phyloP scores from a whole-genome alignment of 305 asterid species.

The Fraxinus velutina region DNA sequence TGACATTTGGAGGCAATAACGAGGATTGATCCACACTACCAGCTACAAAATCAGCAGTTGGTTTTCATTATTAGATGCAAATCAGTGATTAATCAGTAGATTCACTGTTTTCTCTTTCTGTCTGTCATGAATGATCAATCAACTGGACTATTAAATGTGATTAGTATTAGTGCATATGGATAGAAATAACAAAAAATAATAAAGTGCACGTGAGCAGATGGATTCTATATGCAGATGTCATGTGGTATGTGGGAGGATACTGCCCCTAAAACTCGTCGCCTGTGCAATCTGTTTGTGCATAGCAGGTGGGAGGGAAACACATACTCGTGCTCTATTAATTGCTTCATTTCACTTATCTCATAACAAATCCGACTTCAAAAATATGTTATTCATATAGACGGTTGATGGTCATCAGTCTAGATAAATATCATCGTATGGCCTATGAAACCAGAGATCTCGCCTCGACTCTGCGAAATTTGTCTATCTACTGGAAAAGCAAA shows the following conservation, averaged over 20 bases:
- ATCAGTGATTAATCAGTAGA: not conserved
- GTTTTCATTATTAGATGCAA: not conserved
- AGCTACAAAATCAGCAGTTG: not conserved
- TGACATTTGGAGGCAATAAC: not conserved
- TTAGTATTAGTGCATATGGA: not conserved
- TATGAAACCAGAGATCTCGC: not conserved
- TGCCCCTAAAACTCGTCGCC: not conserved
- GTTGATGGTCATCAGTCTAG: not conserved
- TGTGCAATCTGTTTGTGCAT: not conserved
- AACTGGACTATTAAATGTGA: not conserved
- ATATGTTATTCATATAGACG: not conserved
- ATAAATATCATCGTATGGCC: not conserved
- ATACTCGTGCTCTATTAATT: not conserved
- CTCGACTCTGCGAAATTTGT: not conserved
- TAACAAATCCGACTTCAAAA: not conserved
- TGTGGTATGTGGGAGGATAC: constrained; percentile 7
- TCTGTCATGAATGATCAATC: not conserved
- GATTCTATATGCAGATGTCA: constrained; percentile 25
- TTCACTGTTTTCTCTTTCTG: not conserved
- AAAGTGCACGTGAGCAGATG: constrained; percentile 29
- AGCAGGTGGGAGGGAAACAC: not conserved
- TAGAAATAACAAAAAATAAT: not conserved
- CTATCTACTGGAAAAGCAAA: not conserved
- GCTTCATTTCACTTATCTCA: not conserved
- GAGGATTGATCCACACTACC: not conserved